A percentile compares a stretch with the other conserved stretches of the same genome.
Conservation (phyloP, 192 early-diverging fungal genomes). For the Backusella mclennaniae region DNA sequence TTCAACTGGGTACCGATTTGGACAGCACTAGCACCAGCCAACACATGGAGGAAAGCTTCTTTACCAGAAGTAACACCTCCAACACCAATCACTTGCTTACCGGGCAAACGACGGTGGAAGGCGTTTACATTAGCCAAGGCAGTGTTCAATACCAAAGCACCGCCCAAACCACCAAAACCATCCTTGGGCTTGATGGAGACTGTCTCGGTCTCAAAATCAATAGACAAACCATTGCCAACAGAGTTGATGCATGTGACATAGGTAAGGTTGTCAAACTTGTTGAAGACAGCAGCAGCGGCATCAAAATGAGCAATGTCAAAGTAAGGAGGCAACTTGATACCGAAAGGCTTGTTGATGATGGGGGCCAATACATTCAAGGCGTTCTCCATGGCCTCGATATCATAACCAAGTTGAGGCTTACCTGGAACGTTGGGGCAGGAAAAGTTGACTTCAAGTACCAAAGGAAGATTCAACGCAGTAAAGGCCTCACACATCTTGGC, state of each 20-base stretch:
- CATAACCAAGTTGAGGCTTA: slow-evolving; percentile 38
- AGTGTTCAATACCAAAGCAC: slow-evolving; percentile 26
- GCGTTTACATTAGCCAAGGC: slow-evolving; percentile 39
- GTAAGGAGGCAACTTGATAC: slow-evolving; percentile 39
- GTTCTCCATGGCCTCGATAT: slow-evolving; percentile 37
- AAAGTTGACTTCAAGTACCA: slow-evolving; percentile 35
- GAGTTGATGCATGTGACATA: slow-evolving; percentile 38
- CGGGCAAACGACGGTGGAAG: slow-evolving; percentile 27
- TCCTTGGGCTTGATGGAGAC: slow-evolving; percentile 38
- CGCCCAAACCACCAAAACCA: slow-evolving; percentile 38
- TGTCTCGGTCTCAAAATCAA: slow-evolving; percentile 36
- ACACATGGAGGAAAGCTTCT: slow-evolving; percentile 36
- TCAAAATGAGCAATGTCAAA: slow-evolving; percentile 43
- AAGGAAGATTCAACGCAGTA: slow-evolving; percentile 26
- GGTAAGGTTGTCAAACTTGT: slow-evolving; percentile 33
- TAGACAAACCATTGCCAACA: slow-evolving; percentile 37
- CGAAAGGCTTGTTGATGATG: slow-evolving; percentile 34
- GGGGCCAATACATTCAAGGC: slow-evolving; percentile 31
- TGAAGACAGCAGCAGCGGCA: slow-evolving; percentile 28
- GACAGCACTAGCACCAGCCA: slow-evolving; percentile 38
- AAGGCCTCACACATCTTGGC: slow-evolving; percentile 35
- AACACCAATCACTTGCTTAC: slow-evolving; percentile 36
- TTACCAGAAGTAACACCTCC: slow-evolving; percentile 38
- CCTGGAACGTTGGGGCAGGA: slow-evolving; percentile 39
- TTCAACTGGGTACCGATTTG: slow-evolving; percentile 35